Percentiles rank a stretch among this genome's conserved stretches.
phyloP scores from a whole-genome alignment of 371 early-diverging fungal genomes.

The Capniomyces stellatus region DNA sequence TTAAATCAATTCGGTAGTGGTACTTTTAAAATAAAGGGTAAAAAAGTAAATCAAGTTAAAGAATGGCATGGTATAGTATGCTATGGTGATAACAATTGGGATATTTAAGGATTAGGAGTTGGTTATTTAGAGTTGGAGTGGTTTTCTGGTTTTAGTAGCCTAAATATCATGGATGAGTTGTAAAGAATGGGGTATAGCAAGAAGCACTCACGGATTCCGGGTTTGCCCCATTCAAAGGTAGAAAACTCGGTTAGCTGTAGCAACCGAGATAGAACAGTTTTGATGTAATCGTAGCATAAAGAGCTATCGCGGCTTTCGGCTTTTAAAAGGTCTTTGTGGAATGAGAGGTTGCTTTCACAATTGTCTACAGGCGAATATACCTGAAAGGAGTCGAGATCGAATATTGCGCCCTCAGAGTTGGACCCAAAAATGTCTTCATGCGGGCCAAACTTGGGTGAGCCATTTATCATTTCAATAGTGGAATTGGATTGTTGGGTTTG shows the following conservation, averaged over 20 bases:
- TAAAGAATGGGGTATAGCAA: not conserved
- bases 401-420: not conserved
- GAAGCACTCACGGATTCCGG: not conserved
- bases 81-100: no score
- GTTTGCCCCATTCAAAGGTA: conserved; percentile 5
- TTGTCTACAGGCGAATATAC: not conserved
- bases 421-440: not conserved
- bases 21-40: no score
- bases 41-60: no score
- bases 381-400: not conserved
- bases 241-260: not conserved
- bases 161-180: conserved; percentile 5
- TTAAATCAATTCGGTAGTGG: no score
- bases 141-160: not conserved
- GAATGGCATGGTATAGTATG: no score
- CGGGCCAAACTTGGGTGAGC: not conserved
- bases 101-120: no score
- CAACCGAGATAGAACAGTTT: not conserved
- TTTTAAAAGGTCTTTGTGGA: not conserved
- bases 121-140: no score
- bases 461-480: no score
- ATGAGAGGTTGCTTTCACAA: not conserved
- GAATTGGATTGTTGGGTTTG: no score
- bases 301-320: not conserved
- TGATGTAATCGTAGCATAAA: not conserved